Evolutionary conservation across 2,329 filamentous ascomycete genomes (phyloP), one percentile per base, ranked within the genome.

Genomic region (Pseudogymnoascus sp.): DNA sequence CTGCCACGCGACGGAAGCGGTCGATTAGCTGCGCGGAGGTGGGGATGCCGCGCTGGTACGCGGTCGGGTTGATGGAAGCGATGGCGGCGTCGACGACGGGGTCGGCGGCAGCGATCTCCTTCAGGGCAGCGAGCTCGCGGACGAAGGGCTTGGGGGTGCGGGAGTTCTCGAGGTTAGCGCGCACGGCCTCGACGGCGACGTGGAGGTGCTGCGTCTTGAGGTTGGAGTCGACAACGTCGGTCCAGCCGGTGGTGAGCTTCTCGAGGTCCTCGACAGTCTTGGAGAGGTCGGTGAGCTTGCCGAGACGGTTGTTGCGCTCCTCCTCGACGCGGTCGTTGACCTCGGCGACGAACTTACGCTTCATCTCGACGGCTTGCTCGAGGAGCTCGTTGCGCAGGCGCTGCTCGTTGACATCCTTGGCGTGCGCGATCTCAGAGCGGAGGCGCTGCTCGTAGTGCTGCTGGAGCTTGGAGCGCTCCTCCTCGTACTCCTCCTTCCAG

Each of bases 151-250:
- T 83, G 18, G 93, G 89, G 68, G 86, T 82, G 43, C 86, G 79
- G 11, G 87, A 82, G 66, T 88, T 87, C 71, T 92, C 87, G 20
- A 97, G 83, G 58, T 88, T 90, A 62, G 90, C 86, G 67, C 90
- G 88, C 59, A 97, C 92, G 38, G 93, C 91, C 73, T 99, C 94
- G 30, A 97, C 89, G 18, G 94, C 94, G 36, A 99, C 91, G 72
- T 97, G 91, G 28, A 99, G 86, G 77, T 97, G 92, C 76, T 99
- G 94, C 0, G 94, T 97, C 75, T 90, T 88, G 65, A 97, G 84
- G 76, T 94, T 97, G 63, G 84, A 81, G 72, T 97, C 92, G 20
- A 99, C 86, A 37, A 97, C 90, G 39, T 86, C 85, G 75, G 93
- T 95, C 92, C 92, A 97, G 66, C 91, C 88, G 1, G 85, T 84